Base-by-base conservation (phyloP, 75 land plant species). In the Cryptomeria japonica region DNA sequence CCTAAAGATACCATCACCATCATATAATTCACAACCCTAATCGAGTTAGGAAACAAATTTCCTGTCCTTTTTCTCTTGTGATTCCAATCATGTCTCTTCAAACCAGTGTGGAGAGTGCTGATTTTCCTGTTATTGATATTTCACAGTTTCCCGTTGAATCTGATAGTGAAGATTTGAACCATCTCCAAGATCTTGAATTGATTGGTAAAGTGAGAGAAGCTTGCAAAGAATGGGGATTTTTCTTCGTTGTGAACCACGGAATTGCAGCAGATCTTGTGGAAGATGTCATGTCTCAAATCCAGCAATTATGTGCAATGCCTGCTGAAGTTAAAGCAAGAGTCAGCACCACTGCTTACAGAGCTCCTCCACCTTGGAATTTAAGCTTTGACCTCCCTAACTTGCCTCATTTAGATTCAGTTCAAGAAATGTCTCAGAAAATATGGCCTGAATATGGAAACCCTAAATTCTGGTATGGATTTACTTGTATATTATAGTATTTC, bases 161-260 rank as follows among this genome's bases (percentile, higher is more conserved):
- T 25, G 70, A 64, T 28, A 9, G n/a, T 5, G n/a, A 6, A 64
- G 70, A 28, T 25, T 8, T 28, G 28, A 64, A 25, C 31, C n/a
- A 64, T 7, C 70, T 64, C 28, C n/a, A 64, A 25, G 9, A 25
- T 25, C 70, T 25, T 64, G 9, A 25, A 25, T 22, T 6, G n/a
- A 28, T 64, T 64, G 1, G n/a, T 1, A 28, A 25, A 15, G 42
- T 78, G 18, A 39, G 80, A 78, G 80, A 92, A 44, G 92, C 93
- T 10, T 91, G 92, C 89, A 86, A 90, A 84, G 89, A 86, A 76
- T 92, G 91, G 93, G 95, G 94, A 11, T 94, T 93, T 89, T 94
- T 94, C 90, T 86, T 73, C 85, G 90, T 93, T 36, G 84, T 61
- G 68, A 93, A 93, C 68, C 94, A 94, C 91, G 94, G 94, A 36